Evolutionary conservation across 1,284 basidiomycete genomes (phyloP), one percentile per base, ranked within the genome.

Genomic region (Anthracocystis setariae): DNA sequence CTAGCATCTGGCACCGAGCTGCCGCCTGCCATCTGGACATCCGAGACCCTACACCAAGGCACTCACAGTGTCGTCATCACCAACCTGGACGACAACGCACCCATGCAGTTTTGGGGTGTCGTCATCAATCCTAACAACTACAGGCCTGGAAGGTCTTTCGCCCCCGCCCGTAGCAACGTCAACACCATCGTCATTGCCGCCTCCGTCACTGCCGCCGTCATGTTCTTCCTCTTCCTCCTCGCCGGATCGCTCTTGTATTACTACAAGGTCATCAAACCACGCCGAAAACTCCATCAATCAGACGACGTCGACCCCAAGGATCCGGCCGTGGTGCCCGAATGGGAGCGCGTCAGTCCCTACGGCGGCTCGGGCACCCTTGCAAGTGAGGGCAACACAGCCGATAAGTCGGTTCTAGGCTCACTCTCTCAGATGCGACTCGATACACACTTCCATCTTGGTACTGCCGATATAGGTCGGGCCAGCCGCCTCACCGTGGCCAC

Each of bases 51-150:
- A 27, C 18, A 42, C 3, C 61, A 70, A 15, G 61, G 61, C 18
- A 60, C 51, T 0, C 67, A 70, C 24, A 53, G 43, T 8, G 67
- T 70, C 45, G 43, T 57, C 39, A 70, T 70, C 48, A 60, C 37
- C 61, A 70, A 70, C 40, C 46, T 64, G 35, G 47, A 64, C 48
- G 49, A 62, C 39, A 9, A 43, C 33, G 29, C 63, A 23, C 38
- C 67, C 49, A 57, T 71, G 54, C 25, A 67, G 32, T 71, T 71
- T 29, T 71, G 65, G 63, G 63, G 58, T 23, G 54, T 62, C 37
- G 64, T 71, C 49, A 62, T 71, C 49, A 67, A 67, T 48, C 63
- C 65, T 5, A 58, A 67, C 58, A 64, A 71, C 44, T 71, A 66
- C 58, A 48, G 17, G 21, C 43, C 59, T 8, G 65, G 65, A 39